Conservation (phyloP, 1,284 basidiomycete species). For the Entoloma clypeatum region DNA sequence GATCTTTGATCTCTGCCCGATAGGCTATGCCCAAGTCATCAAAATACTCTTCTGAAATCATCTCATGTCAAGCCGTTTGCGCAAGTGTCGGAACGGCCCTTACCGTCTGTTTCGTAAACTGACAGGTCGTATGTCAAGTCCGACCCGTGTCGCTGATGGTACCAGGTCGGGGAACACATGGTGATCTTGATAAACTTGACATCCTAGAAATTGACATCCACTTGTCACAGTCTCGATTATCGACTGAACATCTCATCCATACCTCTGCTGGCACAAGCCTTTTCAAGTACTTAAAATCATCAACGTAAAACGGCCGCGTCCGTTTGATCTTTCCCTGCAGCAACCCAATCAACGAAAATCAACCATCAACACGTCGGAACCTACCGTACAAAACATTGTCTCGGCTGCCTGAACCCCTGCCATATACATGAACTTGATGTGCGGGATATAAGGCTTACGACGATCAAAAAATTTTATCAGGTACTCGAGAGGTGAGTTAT, state of each 20-base stretch:
- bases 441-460: slow-evolving; percentile 45
- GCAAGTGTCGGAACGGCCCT: slow-evolving; percentile 11
- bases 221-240: slow-evolving; percentile 10
- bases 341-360: slow-evolving; percentile 6
- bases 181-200: slow-evolving; percentile 70
- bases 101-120: slow-evolving; percentile 61
- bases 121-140: slow-evolving; percentile 53
- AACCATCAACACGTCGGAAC: slow-evolving; percentile 13
- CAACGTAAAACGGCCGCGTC: slow-evolving; percentile 59
- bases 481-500: slow-evolving; percentile 5
- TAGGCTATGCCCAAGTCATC: slow-evolving; percentile 69
- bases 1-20: slow-evolving; percentile 64
- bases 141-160: slow-evolving; percentile 66
- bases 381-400: slow-evolving; percentile 50
- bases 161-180: slow-evolving; percentile 75
- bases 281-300: slow-evolving; percentile 59
- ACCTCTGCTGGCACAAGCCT: slow-evolving; percentile 51
- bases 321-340: slow-evolving; percentile 58
- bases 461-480: neutral
- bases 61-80: slow-evolving; percentile 8
- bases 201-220: slow-evolving; percentile 36
- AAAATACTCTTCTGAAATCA: slow-evolving; percentile 61
- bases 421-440: slow-evolving; percentile 36
- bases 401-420: slow-evolving; percentile 43
- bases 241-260: slow-evolving; percentile 8